Evolutionary conservation across 2,329 filamentous ascomycete species (phyloP), one percentile per base, ranked within the genome.

Genomic region (Cladosporium sp.): DNA sequence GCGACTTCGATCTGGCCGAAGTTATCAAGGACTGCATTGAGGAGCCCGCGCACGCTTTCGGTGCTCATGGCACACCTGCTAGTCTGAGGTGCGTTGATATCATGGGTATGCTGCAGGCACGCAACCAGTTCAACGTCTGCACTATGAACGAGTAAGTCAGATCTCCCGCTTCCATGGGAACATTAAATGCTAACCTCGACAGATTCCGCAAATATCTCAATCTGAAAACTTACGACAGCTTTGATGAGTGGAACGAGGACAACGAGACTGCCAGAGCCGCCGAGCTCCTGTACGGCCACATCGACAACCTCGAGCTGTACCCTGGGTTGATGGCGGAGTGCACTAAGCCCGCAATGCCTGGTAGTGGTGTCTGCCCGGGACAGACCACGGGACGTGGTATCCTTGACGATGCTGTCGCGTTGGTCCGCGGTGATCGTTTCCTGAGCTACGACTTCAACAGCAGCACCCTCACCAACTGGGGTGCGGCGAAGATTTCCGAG

Each of bases 321-420:
- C 80, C 80, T 2, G 80, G 80, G 10, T 60, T 82, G 6, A 74
- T 81, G 59, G 71, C 77, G 8, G 80, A 83, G 63, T 73, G 75
- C 50, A 72, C 78, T 11, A 83, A 83, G 59, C 73, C 75, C 4
- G 60, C 77, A 0, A 74, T 78, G 62, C 58, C 73, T 5, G 73
- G 74, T 3, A 71, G 68, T 58, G 74, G 74, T 57, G 68, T 76
- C 22, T 74, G 73, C 45, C 72, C 73, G 11, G 69, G 70, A 8
- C 71, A 75, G 19, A 75, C 74, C 2, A 73, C 69, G 5, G 71
- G 71, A 43, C 69, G 74, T 52, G 73, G 70, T 42, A 75, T 77
- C 46, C 63, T 77, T 6, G 68, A 74, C 45, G 74, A 77, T 57
- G 74, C 74, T n/a, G 74, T 77, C 1, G 66, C 73, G 6, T 66